Conservation (phyloP, 2,329 filamentous ascomycete genomes). For the Scedosporium apiospermum region DNA sequence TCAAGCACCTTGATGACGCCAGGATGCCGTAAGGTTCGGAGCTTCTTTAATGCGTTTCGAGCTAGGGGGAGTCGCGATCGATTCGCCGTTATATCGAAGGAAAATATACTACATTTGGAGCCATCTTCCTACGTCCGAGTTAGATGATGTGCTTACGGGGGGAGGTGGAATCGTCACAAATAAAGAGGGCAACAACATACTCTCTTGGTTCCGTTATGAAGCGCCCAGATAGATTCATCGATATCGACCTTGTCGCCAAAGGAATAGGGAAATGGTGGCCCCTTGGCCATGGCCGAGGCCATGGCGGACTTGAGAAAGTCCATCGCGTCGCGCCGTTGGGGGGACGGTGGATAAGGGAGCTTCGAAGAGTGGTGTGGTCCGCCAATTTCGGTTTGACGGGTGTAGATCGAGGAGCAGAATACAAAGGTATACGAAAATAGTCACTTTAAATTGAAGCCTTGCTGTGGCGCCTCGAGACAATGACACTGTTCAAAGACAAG, state of each 20-base stretch:
- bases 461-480: too few relatives aligned
- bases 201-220: slow-evolving; percentile 88
- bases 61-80: slow-evolving; percentile 76
- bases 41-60: slow-evolving; percentile 87
- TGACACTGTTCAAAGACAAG: too few relatives aligned
- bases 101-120: slow-evolving; percentile 91
- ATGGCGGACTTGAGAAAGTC: slow-evolving; percentile 97
- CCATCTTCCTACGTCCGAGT: slow-evolving; percentile 64
- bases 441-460: too few relatives aligned
- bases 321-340: slow-evolving; percentile 43
- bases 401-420: too few relatives aligned
- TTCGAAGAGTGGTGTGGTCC: neutral
- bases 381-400: too few relatives aligned
- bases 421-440: too few relatives aligned
- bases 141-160: neutral
- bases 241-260: slow-evolving; percentile 90
- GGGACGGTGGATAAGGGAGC: neutral
- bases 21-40: slow-evolving; percentile 85
- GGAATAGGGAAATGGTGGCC: slow-evolving; percentile 82
- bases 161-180: neutral
- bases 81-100: slow-evolving; percentile 80
- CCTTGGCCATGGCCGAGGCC: slow-evolving; percentile 91
- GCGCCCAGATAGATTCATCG: slow-evolving; percentile 90
- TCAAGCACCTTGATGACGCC: slow-evolving; percentile 92
- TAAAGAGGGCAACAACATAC: slow-evolving; percentile 35